These are phyloP conservation scores for Kwoniella dendrophila DNA, from an alignment of 768 basidiomycete genomes.

Conservation along the genomic window DNA sequence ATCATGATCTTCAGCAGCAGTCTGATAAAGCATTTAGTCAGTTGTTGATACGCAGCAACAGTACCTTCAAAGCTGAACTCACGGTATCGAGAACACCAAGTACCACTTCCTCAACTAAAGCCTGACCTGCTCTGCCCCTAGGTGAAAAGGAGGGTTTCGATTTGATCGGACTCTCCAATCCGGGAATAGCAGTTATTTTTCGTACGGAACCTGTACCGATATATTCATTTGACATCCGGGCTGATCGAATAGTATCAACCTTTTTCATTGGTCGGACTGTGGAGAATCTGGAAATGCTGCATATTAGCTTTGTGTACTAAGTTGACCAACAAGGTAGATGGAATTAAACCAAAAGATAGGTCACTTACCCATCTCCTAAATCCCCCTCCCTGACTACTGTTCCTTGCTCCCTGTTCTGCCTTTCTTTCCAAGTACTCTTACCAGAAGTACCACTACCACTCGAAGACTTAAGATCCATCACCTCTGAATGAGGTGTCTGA, in stretches of 20 bases:
- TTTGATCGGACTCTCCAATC: slow-evolving; percentile 13
- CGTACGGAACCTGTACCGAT: slow-evolving; percentile 65
- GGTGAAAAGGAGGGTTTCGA: slow-evolving; percentile 3
- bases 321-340: too few species aligned
- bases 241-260: slow-evolving; percentile 75
- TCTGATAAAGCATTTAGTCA: slow-evolving; percentile 24
- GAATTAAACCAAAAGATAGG: too few species aligned
- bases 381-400: slow-evolving; percentile 79
- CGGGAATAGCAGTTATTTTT: background rate
- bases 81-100: slow-evolving; percentile 77
- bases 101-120: slow-evolving; percentile 79
- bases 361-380: slow-evolving; percentile 68
- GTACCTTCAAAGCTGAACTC: slow-evolving; percentile 37
- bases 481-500: slow-evolving; percentile 72
- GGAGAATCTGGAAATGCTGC: slow-evolving; percentile 63
- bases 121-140: slow-evolving; percentile 50
- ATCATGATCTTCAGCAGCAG: slow-evolving; percentile 40
- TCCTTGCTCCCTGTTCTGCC: slow-evolving; percentile 68
- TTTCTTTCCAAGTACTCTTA: slow-evolving; percentile 77
- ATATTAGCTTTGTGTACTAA: too few species aligned
- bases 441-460: slow-evolving; percentile 47
- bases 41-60: slow-evolving; percentile 8
- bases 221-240: slow-evolving; percentile 76
- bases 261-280: slow-evolving; percentile 94
- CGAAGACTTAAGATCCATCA: slow-evolving; percentile 50